These are phyloP conservation scores for Fusarium beomiforme DNA, from an alignment of 2,329 filamentous ascomycete species.

Conservation along the genomic window DNA sequence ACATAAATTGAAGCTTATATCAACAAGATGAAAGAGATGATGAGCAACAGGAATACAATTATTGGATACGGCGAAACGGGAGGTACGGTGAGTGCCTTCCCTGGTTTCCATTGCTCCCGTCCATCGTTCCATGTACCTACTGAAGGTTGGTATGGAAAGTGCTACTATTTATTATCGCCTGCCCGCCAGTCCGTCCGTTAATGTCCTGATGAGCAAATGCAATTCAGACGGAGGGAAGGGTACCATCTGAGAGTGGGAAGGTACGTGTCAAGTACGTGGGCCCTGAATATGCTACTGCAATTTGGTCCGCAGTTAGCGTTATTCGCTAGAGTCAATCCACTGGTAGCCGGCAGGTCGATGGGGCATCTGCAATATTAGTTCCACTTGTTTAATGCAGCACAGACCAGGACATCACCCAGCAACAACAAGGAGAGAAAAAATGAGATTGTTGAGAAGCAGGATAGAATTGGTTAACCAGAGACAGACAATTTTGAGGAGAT, in stretches of 20 bases:
- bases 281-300: slow-evolving; percentile 30
- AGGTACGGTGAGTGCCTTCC: not conserved
- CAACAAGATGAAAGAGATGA: not conserved
- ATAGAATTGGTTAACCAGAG: slow-evolving; percentile 8
- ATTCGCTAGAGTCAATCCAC: slow-evolving; percentile 34
- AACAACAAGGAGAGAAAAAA: slow-evolving; percentile 35
- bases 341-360: slow-evolving; percentile 35
- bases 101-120: not conserved
- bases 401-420: slow-evolving; percentile 44
- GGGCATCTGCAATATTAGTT: slow-evolving; percentile 45
- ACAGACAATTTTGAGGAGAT: slow-evolving; percentile 1
- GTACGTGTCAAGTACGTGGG: slow-evolving; percentile 37
- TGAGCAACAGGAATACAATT: not conserved
- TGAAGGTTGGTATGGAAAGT: not conserved
- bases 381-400: slow-evolving; percentile 47
- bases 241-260: slow-evolving; percentile 22
- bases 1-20: not conserved
- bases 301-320: slow-evolving; percentile 39
- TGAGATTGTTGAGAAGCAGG: slow-evolving; percentile 5
- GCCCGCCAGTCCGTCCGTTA: not conserved
- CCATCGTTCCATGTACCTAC: too few species aligned
- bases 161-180: not conserved
- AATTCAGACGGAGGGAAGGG: not conserved
- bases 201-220: not conserved
- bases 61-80: not conserved